Evolutionary conservation across 331 rosid species (phyloP), one percentile per base, ranked within the genome.

Genomic region (Saraca asoca): DNA sequence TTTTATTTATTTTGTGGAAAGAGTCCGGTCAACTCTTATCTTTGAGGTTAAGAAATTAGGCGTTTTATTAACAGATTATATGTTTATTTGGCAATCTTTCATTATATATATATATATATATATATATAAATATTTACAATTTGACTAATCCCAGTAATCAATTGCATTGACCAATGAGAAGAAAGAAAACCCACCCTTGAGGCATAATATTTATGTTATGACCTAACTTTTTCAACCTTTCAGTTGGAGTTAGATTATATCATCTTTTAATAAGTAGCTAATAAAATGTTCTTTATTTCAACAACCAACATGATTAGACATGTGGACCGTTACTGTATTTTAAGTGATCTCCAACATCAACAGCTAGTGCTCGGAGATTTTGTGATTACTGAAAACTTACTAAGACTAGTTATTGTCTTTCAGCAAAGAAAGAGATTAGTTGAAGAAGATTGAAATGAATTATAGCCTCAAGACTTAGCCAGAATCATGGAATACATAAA

Each of bases 231-330:
- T 35, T 7, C n/a, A 0, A 39, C 16, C 62, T 51, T 49, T 38
- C 46, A 37, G 81, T 74, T 74, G 76, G 78, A 81, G 78, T 63
- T 61, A 65, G 83, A 74, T 78, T 75, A 78, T 81, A 73, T 70
- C 56, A 72, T 74, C 77, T 70, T 81, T 81, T 70, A 75, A 66
- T 53, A 64, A 78, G 81, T 64, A 69, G 75, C 68, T 73, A 87
- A 83, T 83, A 76, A 60, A 72, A 68, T 3, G 37, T 51, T 80
- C 68, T 81, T 86, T 89, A 75, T 81, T 83, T 75, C 81, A 89
- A 89, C 93, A 80, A 83, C 95, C 93, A 87, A 69, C 91, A 89
- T 54, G 98, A 91, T 89, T 89, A 78, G 89, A 85, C 83, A 17
- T 80, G 95, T 87, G 96, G 96, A 85, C 95, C 96, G 76, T 83